These are phyloP conservation scores for Trichaptum fuscoviolaceum DNA, from an alignment of 768 basidiomycete genomes.

Conservation along the genomic window DNA sequence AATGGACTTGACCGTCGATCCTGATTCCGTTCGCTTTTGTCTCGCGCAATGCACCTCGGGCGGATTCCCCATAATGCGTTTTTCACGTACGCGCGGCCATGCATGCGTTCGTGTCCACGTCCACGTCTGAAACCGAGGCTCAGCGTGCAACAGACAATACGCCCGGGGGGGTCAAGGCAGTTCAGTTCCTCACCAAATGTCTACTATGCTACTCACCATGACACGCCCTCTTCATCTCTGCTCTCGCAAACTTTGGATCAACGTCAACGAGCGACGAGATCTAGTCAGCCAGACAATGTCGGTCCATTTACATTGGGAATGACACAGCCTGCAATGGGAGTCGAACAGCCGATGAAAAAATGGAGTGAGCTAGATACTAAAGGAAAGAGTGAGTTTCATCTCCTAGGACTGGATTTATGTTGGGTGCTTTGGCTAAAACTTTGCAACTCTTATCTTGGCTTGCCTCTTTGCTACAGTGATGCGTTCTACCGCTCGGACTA, in stretches of 20 bases:
- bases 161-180: not conserved
- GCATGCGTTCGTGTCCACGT: not conserved
- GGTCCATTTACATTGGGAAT: constrained; percentile 79
- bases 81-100: not conserved
- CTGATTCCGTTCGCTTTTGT: not conserved
- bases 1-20: not conserved
- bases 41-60: not conserved
- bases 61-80: not conserved
- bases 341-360: constrained; percentile 54
- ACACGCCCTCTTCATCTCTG: constrained; percentile 40
- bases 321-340: constrained; percentile 47
- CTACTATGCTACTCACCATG: constrained; percentile 43
- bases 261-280: constrained; percentile 34
- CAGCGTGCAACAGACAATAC: not conserved
- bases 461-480: constrained; percentile 35
- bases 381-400: constrained; percentile 59
- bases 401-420: not conserved
- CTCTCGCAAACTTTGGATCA: constrained; percentile 65
- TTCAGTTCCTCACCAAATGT: not conserved
- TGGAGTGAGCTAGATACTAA: constrained; percentile 76
- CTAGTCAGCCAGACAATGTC: constrained; percentile 50
- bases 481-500: constrained; percentile 44
- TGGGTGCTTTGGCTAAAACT: not conserved
- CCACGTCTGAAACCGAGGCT: not conserved
- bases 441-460: not conserved